phyloP scores from a whole-genome alignment of 495 filamentous ascomycete species.

The Hypoxylon lienhwacheense region DNA sequence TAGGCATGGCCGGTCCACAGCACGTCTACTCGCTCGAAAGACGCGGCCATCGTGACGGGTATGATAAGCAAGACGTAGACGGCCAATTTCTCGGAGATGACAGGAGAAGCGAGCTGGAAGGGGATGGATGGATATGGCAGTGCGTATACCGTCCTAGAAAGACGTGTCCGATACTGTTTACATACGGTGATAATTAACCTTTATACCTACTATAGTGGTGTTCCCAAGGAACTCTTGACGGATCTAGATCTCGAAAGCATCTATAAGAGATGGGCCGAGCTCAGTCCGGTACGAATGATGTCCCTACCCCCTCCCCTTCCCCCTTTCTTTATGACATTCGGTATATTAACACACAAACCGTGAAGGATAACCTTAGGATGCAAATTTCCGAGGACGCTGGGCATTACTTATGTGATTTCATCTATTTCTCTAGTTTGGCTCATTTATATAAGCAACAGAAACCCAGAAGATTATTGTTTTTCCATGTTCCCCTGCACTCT shows the following conservation, averaged over 20 bases:
- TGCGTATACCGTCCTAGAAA: constrained; percentile 25
- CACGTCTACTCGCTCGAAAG: constrained; percentile 70
- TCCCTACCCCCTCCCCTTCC: constrained; percentile 1
- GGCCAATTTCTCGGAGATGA: constrained; percentile 59
- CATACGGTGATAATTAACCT: background rate
- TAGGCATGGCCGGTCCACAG: constrained; percentile 77
- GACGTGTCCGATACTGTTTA: background rate
- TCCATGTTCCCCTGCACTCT: constrained; percentile 72
- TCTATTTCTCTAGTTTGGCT: constrained; percentile 75
- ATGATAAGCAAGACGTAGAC: constrained; percentile 68
- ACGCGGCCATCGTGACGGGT: constrained; percentile 74
- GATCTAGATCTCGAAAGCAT: constrained; percentile 59
- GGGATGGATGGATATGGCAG: constrained; percentile 50
- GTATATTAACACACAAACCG: background rate
- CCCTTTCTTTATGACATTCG: background rate
- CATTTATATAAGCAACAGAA: constrained; percentile 52
- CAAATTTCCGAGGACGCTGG: constrained; percentile 75
- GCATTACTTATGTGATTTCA: constrained; percentile 83
- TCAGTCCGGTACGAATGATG: constrained; percentile 40
- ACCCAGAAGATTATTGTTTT: constrained; percentile 66
- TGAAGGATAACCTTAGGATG: constrained; percentile 53
- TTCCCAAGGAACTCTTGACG: constrained; percentile 44
- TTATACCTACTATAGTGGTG: constrained; percentile 7
- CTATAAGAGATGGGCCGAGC: constrained; percentile 55
- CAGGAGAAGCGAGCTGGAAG: constrained; percentile 42